Base-by-base conservation (phyloP, 345 rosid species). In the Fremontodendron californicum region DNA sequence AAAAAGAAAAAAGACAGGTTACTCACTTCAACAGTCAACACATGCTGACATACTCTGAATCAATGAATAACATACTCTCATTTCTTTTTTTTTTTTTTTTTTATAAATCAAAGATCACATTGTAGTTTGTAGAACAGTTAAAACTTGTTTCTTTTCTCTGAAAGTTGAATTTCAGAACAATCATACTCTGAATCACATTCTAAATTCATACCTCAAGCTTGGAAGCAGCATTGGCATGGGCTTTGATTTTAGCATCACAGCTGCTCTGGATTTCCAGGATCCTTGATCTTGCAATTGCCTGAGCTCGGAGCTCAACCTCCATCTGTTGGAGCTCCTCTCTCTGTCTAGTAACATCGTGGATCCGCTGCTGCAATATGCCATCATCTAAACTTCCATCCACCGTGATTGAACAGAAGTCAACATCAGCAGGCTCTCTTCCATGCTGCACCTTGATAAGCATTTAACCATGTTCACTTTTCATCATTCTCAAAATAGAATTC, bases 251-350 rank as follows among this genome's bases (percentile, higher is more conserved):
- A n/a, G n/a, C n/a, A n/a, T n/a, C n/a, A n/a, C n/a, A n/a, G 72
- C 77, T 84, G 60, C 82, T 88, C 75, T 82, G 91, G 49, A 93
- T 86, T 54, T 87, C 89, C 60, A 89, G 80, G 55, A 93, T 88
- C 85, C 86, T 90, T 39, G 94, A 82, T 81, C 90, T 79, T 0
- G 90, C 93, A 35, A 92, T 85, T 69, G 89, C 64, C 77, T 84
- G 97, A 19, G 92, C 91, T 87, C 91, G 87, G 42, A 95, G 90
- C 66, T 87, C 94, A 80, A 89, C 87, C 85, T 95, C 99, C 81
- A 87, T 49, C 62, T 84, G 89, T 62, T 92, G 90, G 66, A 95
- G 81, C 72, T 93, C 96, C 78, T 88, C 94, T 79, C 94, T 91
- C 74, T 90, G 87, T 52, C 87, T 87, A 25, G 92, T 49, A 82